Base-by-base conservation (phyloP, 2,329 filamentous ascomycete genomes). In the Tolypocladium guangdongense region DNA sequence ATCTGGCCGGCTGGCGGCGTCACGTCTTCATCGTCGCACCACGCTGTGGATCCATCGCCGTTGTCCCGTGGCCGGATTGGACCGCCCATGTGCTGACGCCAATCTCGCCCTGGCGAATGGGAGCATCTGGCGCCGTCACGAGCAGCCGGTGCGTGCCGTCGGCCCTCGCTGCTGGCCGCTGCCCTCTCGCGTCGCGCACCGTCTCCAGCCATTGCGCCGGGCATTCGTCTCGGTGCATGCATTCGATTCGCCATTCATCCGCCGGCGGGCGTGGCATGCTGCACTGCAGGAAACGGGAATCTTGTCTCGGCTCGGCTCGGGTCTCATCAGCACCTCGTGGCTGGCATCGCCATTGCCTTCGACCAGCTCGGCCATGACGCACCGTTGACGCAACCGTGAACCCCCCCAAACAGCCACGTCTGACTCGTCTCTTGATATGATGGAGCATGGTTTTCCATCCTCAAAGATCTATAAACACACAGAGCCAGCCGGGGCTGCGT, bases 401-500 rank as follows among this genome's bases (percentile, higher is more conserved):
- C 1, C 1, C 36, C 45, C 43, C 24, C 22, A 16, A 43, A 39
- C 33, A 33, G 37, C 46, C 43, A 50, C 20, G n/a, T 24, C 45
- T 46, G 56, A 56, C 63, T 60, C 58, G 56, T 69, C 66, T 73
- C 69, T 73, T 71, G 70, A 69, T 67, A 65, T 65, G 59, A 60
- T 61, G 68, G 65, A 72, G 66, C 65, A 66, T 70, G 66, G 68
- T 74, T 68, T 65, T 71, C 68, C 67, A 71, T 66, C 67, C 65
- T 71, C 66, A 68, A 74, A 74, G 73, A 72, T 69, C 68, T 71
- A 70, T 67, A 69, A 60, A 73, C 59, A 71, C 54, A 70, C 56
- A 63, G 63, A 64, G 60, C 61, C 59, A 61, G 54, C 52, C 55
- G 58, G 59, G 59, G 60, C 59, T 58, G 57, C 62, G 60, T 57